Evolutionary conservation across 2,329 filamentous ascomycete species (phyloP), one percentile per base, ranked within the genome.

Genomic region (Epichloe sylvatica): DNA sequence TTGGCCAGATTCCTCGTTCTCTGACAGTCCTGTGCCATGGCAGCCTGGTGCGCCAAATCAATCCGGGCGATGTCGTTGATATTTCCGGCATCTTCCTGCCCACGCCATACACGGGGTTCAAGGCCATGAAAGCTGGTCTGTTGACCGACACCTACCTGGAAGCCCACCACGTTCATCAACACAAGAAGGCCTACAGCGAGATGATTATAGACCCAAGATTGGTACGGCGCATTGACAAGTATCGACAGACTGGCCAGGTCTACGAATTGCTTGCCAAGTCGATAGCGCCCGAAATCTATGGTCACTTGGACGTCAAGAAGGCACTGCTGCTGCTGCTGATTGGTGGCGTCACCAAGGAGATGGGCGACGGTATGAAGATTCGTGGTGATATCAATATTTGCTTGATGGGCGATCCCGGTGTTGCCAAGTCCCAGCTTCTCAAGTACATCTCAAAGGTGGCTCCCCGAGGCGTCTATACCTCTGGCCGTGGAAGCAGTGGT

Each of bases 391-490:
- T 98, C 73, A 98, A 98, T 70, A 84, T 98, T 54, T 97, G 92
- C 66, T 72, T 98, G 62, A 98, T 98, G 92, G 92, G 92, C 76
- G 92, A 98, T 62, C 92, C 92, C 64, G 92, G 92, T 87, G 92
- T 98, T 63, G 92, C 92, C 71, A 98, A 98, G 72, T 98, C 92
- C 37, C 92, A 98, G 72, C 73, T 98, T 57, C 77, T 98, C 57
- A 97, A 96, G 70, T 98, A 98, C 67, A 97, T 98, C 64, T 88
- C 89, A 56, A 97, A 98, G 71, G 92, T 98, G 33, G 91, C 92
- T 1, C 92, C 92, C 53, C 86, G 92, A 54, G 90, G 89, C 59
- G 83, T 90, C 12, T 90, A 90, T 68, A 90, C 85, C 5, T 86
- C 84, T 4, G 85, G 85, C 54, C 83, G 85, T 58, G 85, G 85